A percentile compares a stretch with the other conserved stretches of the same genome.
Conservation (phyloP, 202 grass and related monocot species). For the Setaria italica region DNA sequence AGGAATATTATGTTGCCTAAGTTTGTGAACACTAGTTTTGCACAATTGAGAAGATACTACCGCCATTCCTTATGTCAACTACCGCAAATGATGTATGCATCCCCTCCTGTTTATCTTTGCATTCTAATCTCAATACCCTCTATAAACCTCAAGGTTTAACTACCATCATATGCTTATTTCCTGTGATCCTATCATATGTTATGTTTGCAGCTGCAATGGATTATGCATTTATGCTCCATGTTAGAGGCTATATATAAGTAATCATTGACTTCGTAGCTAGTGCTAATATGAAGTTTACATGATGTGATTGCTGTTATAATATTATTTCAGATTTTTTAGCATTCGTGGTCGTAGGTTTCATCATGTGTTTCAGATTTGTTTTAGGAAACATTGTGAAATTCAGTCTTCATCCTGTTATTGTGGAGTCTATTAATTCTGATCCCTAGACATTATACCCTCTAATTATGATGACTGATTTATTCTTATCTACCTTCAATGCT, state of each 20-base stretch:
- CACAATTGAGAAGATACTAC: background rate
- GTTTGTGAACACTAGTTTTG: conserved; percentile 6
- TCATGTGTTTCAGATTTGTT: conserved; percentile 11
- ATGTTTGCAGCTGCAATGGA: conserved; percentile 1
- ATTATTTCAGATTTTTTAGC: background rate
- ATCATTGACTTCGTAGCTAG: background rate
- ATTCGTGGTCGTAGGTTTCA: background rate
- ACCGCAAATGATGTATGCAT: background rate
- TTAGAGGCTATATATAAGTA: conserved; percentile 1
- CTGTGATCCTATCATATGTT: background rate
- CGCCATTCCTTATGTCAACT: background rate
- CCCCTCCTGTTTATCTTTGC: conserved; percentile 15
- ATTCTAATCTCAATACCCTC: background rate
- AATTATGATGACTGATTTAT: conserved; percentile 19
- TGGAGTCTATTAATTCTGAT: background rate
- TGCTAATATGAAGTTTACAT: background rate
- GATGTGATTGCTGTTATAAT: conserved; percentile 8
- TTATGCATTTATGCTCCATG: background rate
- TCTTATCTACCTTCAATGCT: conserved; percentile 11
- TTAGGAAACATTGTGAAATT: background rate
- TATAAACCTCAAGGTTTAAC: conserved; percentile 13
- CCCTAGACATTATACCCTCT: background rate
- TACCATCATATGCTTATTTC: background rate
- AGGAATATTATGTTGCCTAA: background rate
- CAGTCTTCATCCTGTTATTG: background rate